Conservation (phyloP, 2,329 filamentous ascomycete species). For the Sodiomyces alkalinus region DNA sequence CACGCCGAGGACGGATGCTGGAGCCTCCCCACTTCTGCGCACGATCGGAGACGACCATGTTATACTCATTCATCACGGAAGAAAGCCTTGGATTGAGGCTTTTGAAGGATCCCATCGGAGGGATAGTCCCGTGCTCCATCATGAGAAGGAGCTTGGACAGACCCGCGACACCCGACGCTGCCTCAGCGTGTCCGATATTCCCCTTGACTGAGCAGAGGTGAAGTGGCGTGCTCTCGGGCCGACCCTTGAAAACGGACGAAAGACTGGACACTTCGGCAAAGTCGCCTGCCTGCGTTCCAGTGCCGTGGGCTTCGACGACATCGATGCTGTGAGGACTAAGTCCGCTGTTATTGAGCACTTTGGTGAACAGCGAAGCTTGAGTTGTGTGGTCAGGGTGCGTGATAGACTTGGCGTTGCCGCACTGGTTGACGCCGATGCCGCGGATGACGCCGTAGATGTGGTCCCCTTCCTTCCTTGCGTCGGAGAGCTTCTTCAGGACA, state of each 20-base stretch:
- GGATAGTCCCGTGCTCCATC: conserved; percentile 10
- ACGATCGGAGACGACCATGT: conserved; percentile 1
- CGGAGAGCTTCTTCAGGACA: conserved; percentile 28
- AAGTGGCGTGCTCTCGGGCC: background rate
- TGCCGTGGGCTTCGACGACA: conserved; percentile 27
- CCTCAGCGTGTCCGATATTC: conserved; percentile 26
- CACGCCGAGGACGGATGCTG: conserved; percentile 7
- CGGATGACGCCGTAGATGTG: conserved; percentile 23
- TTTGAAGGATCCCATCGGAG: conserved; percentile 10
- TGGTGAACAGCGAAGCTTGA: conserved; percentile 25
- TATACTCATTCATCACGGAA: background rate
- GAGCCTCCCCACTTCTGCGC: background rate
- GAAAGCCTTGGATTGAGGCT: conserved; percentile 13
- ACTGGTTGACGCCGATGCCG: conserved; percentile 22
- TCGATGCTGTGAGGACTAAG: background rate
- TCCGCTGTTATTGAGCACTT: conserved; percentile 25
- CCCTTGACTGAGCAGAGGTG: conserved; percentile 4
- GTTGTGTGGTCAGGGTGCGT: conserved; percentile 9
- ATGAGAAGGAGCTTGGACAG: conserved; percentile 13
- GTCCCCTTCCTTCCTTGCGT: conserved; percentile 31
- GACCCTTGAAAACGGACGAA: conserved; percentile 25
- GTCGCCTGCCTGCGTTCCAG: conserved; percentile 31
- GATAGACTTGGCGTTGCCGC: conserved; percentile 19
- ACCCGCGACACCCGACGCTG: conserved; percentile 11
- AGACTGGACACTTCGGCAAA: conserved; percentile 27